Base-by-base conservation (phyloP, 164 flowering plant species). In the Brasenia schreberi region DNA sequence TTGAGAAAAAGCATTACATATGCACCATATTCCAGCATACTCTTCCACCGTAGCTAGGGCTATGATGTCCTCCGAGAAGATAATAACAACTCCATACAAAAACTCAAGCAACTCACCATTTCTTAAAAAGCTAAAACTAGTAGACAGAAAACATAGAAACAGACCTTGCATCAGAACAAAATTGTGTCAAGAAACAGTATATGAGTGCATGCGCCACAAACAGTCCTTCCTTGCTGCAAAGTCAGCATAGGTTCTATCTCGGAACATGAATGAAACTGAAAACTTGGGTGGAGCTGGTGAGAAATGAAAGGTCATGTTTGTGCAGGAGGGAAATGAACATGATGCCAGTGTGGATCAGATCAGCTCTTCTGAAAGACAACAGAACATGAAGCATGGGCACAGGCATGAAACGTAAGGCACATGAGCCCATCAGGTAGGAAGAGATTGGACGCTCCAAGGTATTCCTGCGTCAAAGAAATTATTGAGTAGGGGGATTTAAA, bases 391-490 rank as follows among this genome's bases (percentile, higher is more conserved):
- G 19, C 62, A n/a, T 60, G 62, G 62, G 62, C 62, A 60, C 62
- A 11, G 27, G 62, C 62, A 60, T 14, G 14, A 60, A 60, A 60
- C 3, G 62, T 60, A 60, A 60, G 27, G 62, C 62, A 60, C 62
- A 60, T n/a, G 62, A 60, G 62, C 62, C 62, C 62, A 60, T 60
- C 62, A 60, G 5, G n/a, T 18, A 60, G 62, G 62, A 60, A 60
- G 62, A 60, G 62, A 14, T n/a, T 60, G 62, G 62, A 60, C n/a
- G 62, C 62, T 60, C 62, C 62, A 60, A 60, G 62, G n/a, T 60
- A 60, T 82, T 83, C 98, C 98, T 93, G 98, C 97, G 88, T 69
- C 92, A 90, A 90, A 90, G 84, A 90, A 90, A 83, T 77, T 77
- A 66, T 79, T 88, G 94, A 88, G 89, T 81, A 77, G 70, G 79